Conservation (phyloP, 345 rosid species). For the Carallia brachiata region DNA sequence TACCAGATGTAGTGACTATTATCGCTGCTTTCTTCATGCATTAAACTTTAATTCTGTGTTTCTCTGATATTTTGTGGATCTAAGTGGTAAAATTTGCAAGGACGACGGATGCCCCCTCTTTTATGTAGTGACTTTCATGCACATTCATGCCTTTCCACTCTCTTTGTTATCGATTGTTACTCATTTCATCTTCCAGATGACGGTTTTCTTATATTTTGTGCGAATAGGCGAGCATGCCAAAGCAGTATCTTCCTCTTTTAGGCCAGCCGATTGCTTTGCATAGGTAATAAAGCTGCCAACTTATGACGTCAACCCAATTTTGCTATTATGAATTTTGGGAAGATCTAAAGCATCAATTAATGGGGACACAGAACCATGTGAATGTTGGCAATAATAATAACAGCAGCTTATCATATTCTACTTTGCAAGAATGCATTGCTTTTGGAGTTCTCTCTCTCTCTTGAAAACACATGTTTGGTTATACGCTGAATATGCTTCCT, state of each 20-base stretch:
- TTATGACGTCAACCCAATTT: slow-evolving; percentile 1
- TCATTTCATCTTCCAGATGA: slow-evolving; percentile 36
- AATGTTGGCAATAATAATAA: background rate
- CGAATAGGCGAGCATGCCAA: slow-evolving; percentile 85
- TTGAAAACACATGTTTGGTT: slow-evolving; percentile 2
- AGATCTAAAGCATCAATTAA: background rate
- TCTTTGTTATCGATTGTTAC: slow-evolving; percentile 19
- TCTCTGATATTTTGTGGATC: too few relatives aligned
- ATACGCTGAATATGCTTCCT: background rate
- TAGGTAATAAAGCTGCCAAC: slow-evolving; percentile 49
- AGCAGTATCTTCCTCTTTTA: slow-evolving; percentile 90
- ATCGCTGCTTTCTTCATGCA: too few relatives aligned
- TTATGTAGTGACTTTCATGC: background rate
- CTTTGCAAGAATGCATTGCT: background rate
- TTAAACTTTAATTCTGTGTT: too few relatives aligned
- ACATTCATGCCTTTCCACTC: background rate
- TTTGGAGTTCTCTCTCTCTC: background rate
- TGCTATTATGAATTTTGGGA: background rate
- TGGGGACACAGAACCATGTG: background rate
- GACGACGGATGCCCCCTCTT: background rate
- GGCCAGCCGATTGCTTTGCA: slow-evolving; percentile 94
- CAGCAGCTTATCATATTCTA: background rate
- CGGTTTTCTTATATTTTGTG: slow-evolving; percentile 42
- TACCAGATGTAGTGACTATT: too few relatives aligned
- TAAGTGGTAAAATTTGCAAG: too few relatives aligned